These are phyloP conservation scores for Benincasa hispida DNA, from an alignment of 306 rosid species.

Conservation along the genomic window DNA sequence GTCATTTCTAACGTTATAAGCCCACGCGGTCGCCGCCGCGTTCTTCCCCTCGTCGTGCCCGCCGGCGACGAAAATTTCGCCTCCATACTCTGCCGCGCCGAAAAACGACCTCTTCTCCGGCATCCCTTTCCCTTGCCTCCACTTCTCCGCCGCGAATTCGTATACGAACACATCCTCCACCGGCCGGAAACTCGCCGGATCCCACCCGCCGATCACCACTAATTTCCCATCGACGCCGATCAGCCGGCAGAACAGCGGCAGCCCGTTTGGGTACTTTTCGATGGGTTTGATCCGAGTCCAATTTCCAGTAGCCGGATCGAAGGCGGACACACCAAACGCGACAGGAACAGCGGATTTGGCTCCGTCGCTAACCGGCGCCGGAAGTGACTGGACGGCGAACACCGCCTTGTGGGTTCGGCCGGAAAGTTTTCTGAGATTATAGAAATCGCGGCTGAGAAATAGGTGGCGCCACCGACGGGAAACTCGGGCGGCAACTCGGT, in stretches of 20 bases:
- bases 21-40: constrained; percentile 33
- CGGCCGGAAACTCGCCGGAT: constrained; percentile 33
- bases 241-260: constrained; percentile 37
- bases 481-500: constrained; percentile 33
- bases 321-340: constrained; percentile 21
- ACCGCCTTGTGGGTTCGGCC: constrained; percentile 27
- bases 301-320: constrained; percentile 20
- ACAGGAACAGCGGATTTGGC: constrained; percentile 5
- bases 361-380: background rate
- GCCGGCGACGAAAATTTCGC: constrained; percentile 26
- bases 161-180: constrained; percentile 35
- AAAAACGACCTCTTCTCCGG: constrained; percentile 37
- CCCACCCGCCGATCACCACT: constrained; percentile 47
- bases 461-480: constrained; percentile 27
- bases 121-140: constrained; percentile 33
- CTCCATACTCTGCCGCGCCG: constrained; percentile 21
- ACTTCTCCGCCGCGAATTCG: constrained; percentile 30
- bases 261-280: constrained; percentile 26
- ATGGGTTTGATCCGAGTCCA: constrained; percentile 30
- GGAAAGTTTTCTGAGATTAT: constrained; percentile 17
- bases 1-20: constrained; percentile 21
- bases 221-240: constrained; percentile 37
- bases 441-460: constrained; percentile 23
- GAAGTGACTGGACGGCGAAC: constrained; percentile 27
- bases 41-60: constrained; percentile 48